Conservation (phyloP, 1,284 basidiomycete species). For the Cryptococcus wingfieldii region DNA sequence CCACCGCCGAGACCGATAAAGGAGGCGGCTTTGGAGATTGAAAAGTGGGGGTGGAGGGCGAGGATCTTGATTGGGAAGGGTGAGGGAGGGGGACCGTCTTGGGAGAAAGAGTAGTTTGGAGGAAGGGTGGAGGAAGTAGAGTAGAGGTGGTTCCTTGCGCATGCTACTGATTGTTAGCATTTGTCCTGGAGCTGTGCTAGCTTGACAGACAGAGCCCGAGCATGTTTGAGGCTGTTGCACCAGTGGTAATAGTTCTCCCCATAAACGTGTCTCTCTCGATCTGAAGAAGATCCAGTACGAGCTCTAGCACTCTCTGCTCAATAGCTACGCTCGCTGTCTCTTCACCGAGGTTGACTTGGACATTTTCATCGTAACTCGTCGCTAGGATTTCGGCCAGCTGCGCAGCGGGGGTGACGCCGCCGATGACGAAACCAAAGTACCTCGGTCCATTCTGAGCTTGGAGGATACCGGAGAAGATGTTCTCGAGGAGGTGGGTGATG, state of each 20-base stretch:
- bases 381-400: constrained; percentile 49
- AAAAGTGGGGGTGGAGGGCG: constrained; percentile 52
- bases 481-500: neutral
- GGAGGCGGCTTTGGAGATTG: constrained; percentile 52
- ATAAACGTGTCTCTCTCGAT: constrained; percentile 42
- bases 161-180: constrained; percentile 23
- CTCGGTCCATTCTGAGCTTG: constrained; percentile 50
- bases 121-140: constrained; percentile 29
- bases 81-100: constrained; percentile 46
- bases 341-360: constrained; percentile 50
- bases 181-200: neutral
- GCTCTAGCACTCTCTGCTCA: constrained; percentile 48
- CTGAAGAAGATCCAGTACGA: constrained; percentile 50
- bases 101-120: constrained; percentile 45
- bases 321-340: constrained; percentile 49
- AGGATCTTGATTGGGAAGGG: constrained; percentile 48
- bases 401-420: constrained; percentile 50
- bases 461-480: constrained; percentile 39
- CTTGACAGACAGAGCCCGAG: constrained; percentile 48
- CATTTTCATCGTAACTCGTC: constrained; percentile 51
- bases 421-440: constrained; percentile 55
- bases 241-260: constrained; percentile 53
- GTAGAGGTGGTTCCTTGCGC: constrained; percentile 45
- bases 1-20: constrained; percentile 51
- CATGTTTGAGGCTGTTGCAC: constrained; percentile 54